A percentile compares a stretch with the other conserved stretches of the same genome.
These are phyloP conservation scores for Melastoma candidum DNA, from an alignment of 441 rosid genomes.

Conservation along the genomic window DNA sequence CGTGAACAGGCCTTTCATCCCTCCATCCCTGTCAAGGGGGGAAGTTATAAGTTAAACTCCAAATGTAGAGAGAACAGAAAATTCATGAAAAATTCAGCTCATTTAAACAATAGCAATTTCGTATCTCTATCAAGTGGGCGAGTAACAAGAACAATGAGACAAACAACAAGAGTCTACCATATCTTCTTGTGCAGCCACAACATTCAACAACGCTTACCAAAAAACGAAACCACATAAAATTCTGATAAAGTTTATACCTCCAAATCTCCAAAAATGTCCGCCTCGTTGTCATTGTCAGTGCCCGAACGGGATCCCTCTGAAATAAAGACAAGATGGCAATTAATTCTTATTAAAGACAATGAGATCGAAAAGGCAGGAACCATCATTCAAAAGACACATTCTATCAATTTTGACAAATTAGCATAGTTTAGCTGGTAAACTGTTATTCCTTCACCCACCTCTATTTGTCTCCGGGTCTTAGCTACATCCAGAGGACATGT, in stretches of 20 bases:
- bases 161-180: neutral
- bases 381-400: neutral
- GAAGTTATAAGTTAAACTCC: too few species aligned
- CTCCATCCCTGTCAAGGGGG: constrained; percentile 50
- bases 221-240: too few species aligned
- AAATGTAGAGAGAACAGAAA: too few species aligned
- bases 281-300: constrained; percentile 67
- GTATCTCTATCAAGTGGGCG: too few species aligned
- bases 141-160: too few species aligned
- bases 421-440: too few species aligned
- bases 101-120: too few species aligned
- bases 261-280: constrained; percentile 72
- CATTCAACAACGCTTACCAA: too few species aligned
- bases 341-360: too few species aligned
- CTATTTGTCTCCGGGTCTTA: constrained; percentile 93
- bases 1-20: constrained; percentile 71
- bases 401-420: neutral
- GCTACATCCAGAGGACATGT: constrained; percentile 98
- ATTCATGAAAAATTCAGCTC: too few species aligned
- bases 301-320: constrained; percentile 71
- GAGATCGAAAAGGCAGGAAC: too few species aligned
- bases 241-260: constrained; percentile 39
- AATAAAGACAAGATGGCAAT: constrained; percentile 5
- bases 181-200: neutral
- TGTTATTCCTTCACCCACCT: constrained; percentile 30